Conservation (phyloP, 805 yeast genomes). For the Pichia rugopelliculosa region DNA sequence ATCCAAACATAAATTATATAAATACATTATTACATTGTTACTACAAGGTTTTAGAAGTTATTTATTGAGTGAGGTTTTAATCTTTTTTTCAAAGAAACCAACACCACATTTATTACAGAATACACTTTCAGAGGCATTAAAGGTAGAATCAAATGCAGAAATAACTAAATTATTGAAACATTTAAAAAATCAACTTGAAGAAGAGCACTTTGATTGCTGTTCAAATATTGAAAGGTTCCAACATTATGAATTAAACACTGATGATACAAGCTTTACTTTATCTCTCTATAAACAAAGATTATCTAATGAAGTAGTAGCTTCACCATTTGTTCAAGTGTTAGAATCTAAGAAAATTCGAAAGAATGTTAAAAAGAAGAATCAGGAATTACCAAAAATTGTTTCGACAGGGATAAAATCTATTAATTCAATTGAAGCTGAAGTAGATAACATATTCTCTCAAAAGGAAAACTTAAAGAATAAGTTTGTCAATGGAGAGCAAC, state of each 20-base stretch:
- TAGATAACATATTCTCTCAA: too few relatives aligned
- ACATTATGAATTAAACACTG: too few relatives aligned
- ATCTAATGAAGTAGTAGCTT: too few relatives aligned
- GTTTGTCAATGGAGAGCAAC: neutral
- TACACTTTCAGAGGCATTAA: constrained; percentile 13
- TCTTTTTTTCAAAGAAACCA: constrained; percentile 20
- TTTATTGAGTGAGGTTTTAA: constrained; percentile 20
- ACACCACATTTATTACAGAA: constrained; percentile 20
- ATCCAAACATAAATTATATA: constrained; percentile 18
- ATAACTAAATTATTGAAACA: constrained; percentile 15
- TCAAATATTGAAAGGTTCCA: constrained; percentile 5
- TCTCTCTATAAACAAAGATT: too few relatives aligned
- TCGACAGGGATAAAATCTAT: too few relatives aligned
- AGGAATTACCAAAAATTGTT: too few relatives aligned
- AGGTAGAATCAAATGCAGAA: constrained; percentile 3
- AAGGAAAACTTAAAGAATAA: too few relatives aligned
- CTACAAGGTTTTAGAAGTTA: constrained; percentile 16
- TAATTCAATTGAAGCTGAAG: too few relatives aligned
- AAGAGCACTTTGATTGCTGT: constrained; percentile 20
- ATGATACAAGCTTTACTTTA: too few relatives aligned
- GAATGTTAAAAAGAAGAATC: too few relatives aligned
- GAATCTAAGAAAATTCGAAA: too few relatives aligned
- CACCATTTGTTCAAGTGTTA: too few relatives aligned
- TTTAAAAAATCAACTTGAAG: constrained; percentile 14
- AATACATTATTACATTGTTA: constrained; percentile 12